phyloP scores from a whole-genome alignment of 768 basidiomycete genomes.

The Cantharellus anzutake region DNA sequence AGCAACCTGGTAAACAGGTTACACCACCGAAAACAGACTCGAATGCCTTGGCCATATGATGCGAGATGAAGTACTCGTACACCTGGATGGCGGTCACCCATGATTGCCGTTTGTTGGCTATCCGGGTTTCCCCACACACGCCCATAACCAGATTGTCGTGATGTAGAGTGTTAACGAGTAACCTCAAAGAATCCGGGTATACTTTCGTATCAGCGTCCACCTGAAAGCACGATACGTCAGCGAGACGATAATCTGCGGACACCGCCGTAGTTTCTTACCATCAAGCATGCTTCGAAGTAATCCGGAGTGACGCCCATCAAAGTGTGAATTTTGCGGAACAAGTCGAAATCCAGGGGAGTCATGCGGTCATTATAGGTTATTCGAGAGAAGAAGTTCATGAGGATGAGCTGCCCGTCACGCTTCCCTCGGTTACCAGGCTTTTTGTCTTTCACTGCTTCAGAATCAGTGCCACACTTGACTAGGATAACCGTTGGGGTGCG shows the following conservation, averaged over 20 bases:
- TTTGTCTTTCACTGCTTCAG: constrained; percentile 61
- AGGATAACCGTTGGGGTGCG: constrained; percentile 87
- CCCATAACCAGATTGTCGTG: constrained; percentile 99
- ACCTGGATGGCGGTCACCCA: constrained; percentile 99
- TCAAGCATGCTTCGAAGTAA: constrained; percentile 91
- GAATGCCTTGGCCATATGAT: constrained; percentile 95
- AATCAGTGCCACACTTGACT: constrained; percentile 90
- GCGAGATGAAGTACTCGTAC: constrained; percentile 97
- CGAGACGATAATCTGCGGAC: constrained; percentile 1
- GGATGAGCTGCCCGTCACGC: constrained; percentile 91
- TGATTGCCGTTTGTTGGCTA: constrained; percentile 93
- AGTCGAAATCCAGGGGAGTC: constrained; percentile 91
- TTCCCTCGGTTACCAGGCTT: constrained; percentile 98
- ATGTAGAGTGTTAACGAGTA: constrained; percentile 96
- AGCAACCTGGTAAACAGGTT: constrained; percentile 97
- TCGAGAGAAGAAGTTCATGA: constrained; percentile 99
- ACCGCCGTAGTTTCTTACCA: constrained; percentile 41
- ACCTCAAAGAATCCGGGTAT: constrained; percentile 71
- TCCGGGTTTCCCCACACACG: constrained; percentile 93
- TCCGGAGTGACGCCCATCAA: constrained; percentile 99
- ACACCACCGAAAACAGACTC: constrained; percentile 99
- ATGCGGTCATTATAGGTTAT: constrained; percentile 99
- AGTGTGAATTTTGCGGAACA: constrained; percentile 89
- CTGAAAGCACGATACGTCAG: constrained; percentile 22
- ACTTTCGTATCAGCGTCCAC: constrained; percentile 98